These are phyloP conservation scores for Fusarium caatingaense DNA, from an alignment of 2,329 filamentous ascomycete species.

Conservation along the genomic window DNA sequence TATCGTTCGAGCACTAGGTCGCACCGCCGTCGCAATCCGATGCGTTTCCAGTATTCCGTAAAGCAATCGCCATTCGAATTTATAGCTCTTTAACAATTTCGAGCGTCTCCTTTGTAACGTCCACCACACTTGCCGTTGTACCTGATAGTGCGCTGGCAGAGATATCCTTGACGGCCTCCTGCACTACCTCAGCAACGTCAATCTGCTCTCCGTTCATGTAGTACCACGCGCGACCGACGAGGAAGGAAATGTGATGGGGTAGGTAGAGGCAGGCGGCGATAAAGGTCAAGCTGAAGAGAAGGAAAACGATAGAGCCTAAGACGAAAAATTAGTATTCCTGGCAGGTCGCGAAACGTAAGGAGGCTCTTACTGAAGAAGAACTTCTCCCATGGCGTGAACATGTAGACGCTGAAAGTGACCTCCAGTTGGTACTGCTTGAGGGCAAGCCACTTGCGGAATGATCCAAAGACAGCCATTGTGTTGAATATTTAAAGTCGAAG, in stretches of 20 bases:
- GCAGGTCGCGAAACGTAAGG: background rate
- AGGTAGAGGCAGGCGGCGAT: constrained; percentile 93
- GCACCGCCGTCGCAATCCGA: background rate
- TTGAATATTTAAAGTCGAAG: background rate
- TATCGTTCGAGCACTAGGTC: background rate
- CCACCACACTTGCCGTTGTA: constrained; percentile 42
- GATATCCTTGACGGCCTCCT: constrained; percentile 50
- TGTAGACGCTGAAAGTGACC: constrained; percentile 96
- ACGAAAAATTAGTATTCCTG: constrained; percentile 46
- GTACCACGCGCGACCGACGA: constrained; percentile 89
- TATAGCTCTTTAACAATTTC: constrained; percentile 52
- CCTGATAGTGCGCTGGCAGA: constrained; percentile 48
- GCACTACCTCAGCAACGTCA: constrained; percentile 55
- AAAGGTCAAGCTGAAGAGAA: constrained; percentile 85
- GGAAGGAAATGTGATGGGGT: constrained; percentile 86
- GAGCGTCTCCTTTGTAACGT: constrained; percentile 42
- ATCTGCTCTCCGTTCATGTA: constrained; percentile 88
- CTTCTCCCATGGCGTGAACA: constrained; percentile 96
- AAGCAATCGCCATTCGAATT: background rate
- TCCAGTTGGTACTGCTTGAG: constrained; percentile 99
- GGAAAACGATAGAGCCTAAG: constrained; percentile 91
- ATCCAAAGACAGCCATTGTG: constrained; percentile 55
- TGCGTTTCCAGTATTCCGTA: background rate
- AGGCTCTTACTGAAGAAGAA: constrained; percentile 88
- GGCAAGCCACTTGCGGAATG: constrained; percentile 85